These are phyloP conservation scores for Eruca vesicaria DNA, from an alignment of 441 rosid genomes.

Conservation along the genomic window DNA sequence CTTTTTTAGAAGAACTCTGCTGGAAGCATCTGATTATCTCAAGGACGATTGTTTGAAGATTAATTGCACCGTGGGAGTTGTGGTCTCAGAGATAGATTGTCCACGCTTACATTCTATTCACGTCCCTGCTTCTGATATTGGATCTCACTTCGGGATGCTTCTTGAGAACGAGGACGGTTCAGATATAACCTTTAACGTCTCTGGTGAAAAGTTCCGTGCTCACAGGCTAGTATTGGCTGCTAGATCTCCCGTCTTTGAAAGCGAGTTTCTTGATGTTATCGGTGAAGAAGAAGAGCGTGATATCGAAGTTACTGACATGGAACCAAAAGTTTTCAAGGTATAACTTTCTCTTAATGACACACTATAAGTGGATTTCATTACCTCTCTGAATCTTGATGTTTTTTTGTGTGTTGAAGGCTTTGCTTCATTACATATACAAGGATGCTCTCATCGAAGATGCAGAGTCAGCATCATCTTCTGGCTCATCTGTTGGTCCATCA, in stretches of 20 bases:
- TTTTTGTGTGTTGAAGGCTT: constrained; percentile 42
- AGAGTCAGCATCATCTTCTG: constrained; percentile 43
- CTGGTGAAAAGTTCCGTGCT: constrained; percentile 56
- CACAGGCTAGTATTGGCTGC: constrained; percentile 65
- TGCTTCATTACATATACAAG: constrained; percentile 59
- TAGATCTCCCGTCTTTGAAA: constrained; percentile 64
- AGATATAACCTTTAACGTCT: constrained; percentile 59
- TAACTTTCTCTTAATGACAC: background rate
- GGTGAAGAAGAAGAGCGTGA: constrained; percentile 46
- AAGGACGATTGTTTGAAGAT: constrained; percentile 72
- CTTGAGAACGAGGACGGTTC: constrained; percentile 64
- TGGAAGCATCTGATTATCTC: constrained; percentile 68
- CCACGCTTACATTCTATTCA: constrained; percentile 62
- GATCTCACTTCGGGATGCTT: constrained; percentile 39
- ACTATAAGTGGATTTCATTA: background rate
- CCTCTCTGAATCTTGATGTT: constrained; percentile 1
- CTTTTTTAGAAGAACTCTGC: constrained; percentile 55
- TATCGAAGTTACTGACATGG: constrained; percentile 56
- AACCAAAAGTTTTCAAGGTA: constrained; percentile 71
- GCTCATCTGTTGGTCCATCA: constrained; percentile 45
- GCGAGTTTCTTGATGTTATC: constrained; percentile 48
- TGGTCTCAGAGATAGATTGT: constrained; percentile 69
- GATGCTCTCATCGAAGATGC: constrained; percentile 58
- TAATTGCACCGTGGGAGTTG: constrained; percentile 76
- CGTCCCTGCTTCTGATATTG: constrained; percentile 74